Percentiles rank a stretch among this genome's conserved stretches.
Evolutionary conservation across 2,329 filamentous ascomycete species (phyloP).

Genomic region (Ceratocystis eucalypticola): DNA sequence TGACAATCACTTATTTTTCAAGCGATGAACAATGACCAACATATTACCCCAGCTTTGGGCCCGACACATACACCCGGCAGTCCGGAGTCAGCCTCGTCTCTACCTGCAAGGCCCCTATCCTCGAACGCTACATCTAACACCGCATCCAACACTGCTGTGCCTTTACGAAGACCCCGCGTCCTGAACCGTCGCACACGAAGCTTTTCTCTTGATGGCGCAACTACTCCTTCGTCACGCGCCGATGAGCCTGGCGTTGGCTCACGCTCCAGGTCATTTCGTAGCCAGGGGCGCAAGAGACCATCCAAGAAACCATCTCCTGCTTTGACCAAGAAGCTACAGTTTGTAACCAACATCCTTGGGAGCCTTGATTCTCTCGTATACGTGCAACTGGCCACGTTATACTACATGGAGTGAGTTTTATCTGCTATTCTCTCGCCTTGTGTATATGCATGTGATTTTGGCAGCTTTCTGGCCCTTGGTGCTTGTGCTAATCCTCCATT

Average conservation of each 20-base stretch:
- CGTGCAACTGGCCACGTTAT: slow-evolving; percentile 50
- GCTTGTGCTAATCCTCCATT: slow-evolving; percentile 15
- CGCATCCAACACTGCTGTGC: slow-evolving; percentile 2
- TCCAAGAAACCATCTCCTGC: slow-evolving; percentile 30
- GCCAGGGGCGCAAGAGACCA: slow-evolving; percentile 24
- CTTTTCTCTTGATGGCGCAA: slow-evolving; percentile 13
- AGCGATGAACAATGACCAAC: slow-evolving; percentile 13
- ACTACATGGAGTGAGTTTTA: slow-evolving; percentile 54
- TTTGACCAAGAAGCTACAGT: slow-evolving; percentile 44
- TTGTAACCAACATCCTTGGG: slow-evolving; percentile 46
- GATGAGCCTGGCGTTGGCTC: slow-evolving; percentile 21
- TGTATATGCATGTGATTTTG: too few relatives aligned
- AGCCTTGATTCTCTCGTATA: slow-evolving; percentile 51
- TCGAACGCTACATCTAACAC: neutral
- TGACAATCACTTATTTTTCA: neutral
- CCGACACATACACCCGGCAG: slow-evolving; percentile 1
- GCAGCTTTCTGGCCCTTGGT: too few relatives aligned
- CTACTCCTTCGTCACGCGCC: slow-evolving; percentile 11
- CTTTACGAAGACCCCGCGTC: slow-evolving; percentile 11
- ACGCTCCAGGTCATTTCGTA: slow-evolving; percentile 21
- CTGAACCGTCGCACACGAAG: slow-evolving; percentile 14
- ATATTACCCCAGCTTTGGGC: slow-evolving; percentile 4
- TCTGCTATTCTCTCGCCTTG: neutral
- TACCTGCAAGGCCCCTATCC: slow-evolving; percentile 8
- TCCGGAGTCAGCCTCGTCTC: neutral